Evolutionary conservation across 2,329 filamentous ascomycete genomes (phyloP).

Genomic region (Mycocentrospora acerina): DNA sequence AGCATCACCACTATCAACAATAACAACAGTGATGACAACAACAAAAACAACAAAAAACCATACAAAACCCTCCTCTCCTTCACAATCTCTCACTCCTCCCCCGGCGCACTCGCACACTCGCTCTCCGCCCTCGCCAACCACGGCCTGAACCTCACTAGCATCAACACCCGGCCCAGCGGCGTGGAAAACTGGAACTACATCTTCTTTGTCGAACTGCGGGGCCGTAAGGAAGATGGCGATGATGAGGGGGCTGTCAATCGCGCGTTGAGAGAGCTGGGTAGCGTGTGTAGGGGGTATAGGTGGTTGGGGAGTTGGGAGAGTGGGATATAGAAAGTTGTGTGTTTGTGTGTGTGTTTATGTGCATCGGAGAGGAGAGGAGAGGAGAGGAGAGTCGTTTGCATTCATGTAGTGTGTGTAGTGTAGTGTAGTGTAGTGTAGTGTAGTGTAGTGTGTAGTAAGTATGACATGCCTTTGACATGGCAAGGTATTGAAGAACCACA

Average conservation of each 20-base stretch:
- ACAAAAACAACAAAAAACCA: constrained; percentile 62
- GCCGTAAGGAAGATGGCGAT: constrained; percentile 60
- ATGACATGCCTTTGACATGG: neutral
- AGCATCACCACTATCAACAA: neutral
- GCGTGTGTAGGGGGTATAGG: constrained; percentile 62
- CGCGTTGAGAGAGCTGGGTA: constrained; percentile 60
- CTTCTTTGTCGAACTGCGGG: constrained; percentile 92
- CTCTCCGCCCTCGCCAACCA: constrained; percentile 74
- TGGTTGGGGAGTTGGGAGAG: constrained; percentile 69
- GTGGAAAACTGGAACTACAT: constrained; percentile 82
- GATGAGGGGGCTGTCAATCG: constrained; percentile 60
- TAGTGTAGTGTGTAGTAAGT: neutral
- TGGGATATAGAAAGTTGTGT: too few species aligned
- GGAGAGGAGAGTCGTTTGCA: neutral
- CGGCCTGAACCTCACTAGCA: constrained; percentile 82
- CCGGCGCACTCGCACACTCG: constrained; percentile 81
- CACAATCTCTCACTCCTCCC: constrained; percentile 72
- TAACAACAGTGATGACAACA: too few species aligned
- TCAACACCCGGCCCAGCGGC: constrained; percentile 81
- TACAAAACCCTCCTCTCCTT: constrained; percentile 78
- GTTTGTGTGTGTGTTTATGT: too few species aligned
- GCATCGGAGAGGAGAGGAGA: neutral
- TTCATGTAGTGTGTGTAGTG: neutral
- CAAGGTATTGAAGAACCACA: neutral
- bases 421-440: neutral